Conservation (phyloP, 768 basidiomycete species). For the Dentipellis fragilis region DNA sequence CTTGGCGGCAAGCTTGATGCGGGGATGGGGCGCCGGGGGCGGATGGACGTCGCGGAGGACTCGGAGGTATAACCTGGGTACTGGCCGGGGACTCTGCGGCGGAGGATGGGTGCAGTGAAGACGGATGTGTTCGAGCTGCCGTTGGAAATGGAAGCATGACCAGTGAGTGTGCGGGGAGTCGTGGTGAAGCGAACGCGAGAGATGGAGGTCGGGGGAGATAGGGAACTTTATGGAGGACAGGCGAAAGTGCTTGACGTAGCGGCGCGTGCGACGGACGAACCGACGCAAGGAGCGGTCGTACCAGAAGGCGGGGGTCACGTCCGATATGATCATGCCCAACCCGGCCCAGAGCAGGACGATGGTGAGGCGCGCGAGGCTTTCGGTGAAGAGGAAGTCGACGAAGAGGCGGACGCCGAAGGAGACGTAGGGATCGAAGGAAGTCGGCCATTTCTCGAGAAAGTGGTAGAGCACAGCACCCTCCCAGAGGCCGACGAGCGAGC, state of each 20-base stretch:
- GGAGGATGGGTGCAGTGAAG: not conserved
- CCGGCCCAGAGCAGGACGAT: slow-evolving; percentile 45
- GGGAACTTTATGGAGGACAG: slow-evolving; percentile 4
- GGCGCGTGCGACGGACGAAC: slow-evolving; percentile 18
- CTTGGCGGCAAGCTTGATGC: slow-evolving; percentile 10
- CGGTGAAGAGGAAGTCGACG: slow-evolving; percentile 60
- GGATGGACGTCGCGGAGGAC: not conserved
- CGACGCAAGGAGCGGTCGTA: slow-evolving; percentile 26
- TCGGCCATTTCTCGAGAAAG: slow-evolving; percentile 56
- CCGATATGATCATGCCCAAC: slow-evolving; percentile 42
- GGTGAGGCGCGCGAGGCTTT: slow-evolving; percentile 34
- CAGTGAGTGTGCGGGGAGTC: not conserved
- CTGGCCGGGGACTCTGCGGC: slow-evolving; percentile 8
- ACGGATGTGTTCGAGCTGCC: not conserved
- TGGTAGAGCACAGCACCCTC: slow-evolving; percentile 70
- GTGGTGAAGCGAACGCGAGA: slow-evolving; percentile 14
- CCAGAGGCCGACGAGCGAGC: slow-evolving; percentile 68
- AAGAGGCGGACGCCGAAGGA: slow-evolving; percentile 61
- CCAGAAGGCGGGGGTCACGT: slow-evolving; percentile 38
- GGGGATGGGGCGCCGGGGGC: slow-evolving; percentile 5
- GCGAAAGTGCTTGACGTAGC: slow-evolving; percentile 11
- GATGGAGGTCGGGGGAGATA: too few relatives aligned
- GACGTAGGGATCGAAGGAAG: slow-evolving; percentile 60
- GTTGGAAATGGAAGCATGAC: not conserved
- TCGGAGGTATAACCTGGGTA: slow-evolving; percentile 8